Base-by-base conservation (phyloP, 139 green algal species). In the Zygnema cylindricum region DNA sequence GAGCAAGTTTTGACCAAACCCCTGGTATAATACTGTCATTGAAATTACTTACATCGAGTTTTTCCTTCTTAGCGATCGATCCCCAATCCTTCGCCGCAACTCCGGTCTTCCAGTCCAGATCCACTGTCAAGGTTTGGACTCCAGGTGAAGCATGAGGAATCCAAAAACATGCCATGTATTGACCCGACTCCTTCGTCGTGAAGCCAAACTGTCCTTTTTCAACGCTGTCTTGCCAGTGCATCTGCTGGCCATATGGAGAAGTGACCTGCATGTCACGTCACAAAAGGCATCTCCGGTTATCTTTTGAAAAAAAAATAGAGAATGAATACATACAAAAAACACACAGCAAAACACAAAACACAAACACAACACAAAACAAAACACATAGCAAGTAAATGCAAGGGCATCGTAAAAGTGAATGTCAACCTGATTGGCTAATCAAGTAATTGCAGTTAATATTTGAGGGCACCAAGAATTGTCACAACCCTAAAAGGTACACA, bases 101-200 rank as follows among this genome's bases (percentile, higher is more conserved):
- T 0, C 96, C 96, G 0, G 93, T 95, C 55, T 93, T 95, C 96
- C 96, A 99, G 49, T 98, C 94, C n/a, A 99, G 82, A 40, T 87
- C 90, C 40, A 92, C 43, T 35, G 41, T 25, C 36, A 81, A 39
- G 40, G 32, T 81, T 32, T 69, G 83, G 2, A 88, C 79, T 2
- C 36, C 23, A 69, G 79, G 79, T 2, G 32, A 77, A 42, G 79
- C 79, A 77, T 77, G 43, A 7, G 76, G 79, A 1, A 82, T 55
- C 86, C 82, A 96, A 87, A 98, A 98, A 91, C 96, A 98, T 1
- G 95, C 93, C 88, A 96, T 96, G 93, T 97, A 98, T 42, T 98
- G 94, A 1, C 96, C 96, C 40, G 94, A 93, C 38, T 79, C 54
- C 23, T 95, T 94, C 39, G 92, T 91, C 1, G 93, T 96, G 88